phyloP scores from a whole-genome alignment of 2,329 filamentous ascomycete genomes.

The Trichoderma aggressivum region DNA sequence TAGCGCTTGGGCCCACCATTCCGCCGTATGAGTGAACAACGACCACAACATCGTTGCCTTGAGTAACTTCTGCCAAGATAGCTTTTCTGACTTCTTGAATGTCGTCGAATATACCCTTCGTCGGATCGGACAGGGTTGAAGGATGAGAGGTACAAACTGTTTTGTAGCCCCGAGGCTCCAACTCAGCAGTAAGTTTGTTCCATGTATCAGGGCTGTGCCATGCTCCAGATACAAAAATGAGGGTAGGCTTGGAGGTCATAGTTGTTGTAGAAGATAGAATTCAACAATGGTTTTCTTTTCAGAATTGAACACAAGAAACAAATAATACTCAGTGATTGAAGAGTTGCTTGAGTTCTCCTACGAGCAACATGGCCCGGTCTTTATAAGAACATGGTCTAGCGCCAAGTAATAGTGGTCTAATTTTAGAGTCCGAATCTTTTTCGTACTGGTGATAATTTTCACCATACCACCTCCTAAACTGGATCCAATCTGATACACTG shows the following conservation, averaged over 20 bases:
- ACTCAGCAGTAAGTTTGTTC: slow-evolving; percentile 32
- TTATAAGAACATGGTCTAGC: not conserved
- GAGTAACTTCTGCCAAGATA: slow-evolving; percentile 34
- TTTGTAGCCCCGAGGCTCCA: slow-evolving; percentile 33
- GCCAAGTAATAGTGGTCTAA: not conserved
- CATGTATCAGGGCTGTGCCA: slow-evolving; percentile 44
- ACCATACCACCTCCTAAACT: not conserved
- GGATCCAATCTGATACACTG: not conserved
- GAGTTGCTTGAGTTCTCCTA: not conserved
- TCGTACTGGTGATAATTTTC: not conserved
- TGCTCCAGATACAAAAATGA: slow-evolving; percentile 47
- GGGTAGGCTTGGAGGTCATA: slow-evolving; percentile 27
- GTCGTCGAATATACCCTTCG: slow-evolving; percentile 41
- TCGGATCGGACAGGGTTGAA: slow-evolving; percentile 34
- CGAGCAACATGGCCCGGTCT: not conserved
- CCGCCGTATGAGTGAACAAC: slow-evolving; percentile 50
- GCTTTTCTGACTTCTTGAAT: slow-evolving; percentile 37
- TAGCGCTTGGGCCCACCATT: slow-evolving; percentile 43
- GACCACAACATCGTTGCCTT: slow-evolving; percentile 44
- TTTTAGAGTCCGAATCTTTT: slow-evolving; percentile 2
- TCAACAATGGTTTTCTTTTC: not conserved
- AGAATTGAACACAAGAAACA: not conserved
- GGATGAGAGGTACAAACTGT: slow-evolving; percentile 39
- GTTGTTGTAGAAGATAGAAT: not conserved
- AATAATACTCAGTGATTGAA: not conserved